These are phyloP conservation scores for Solanum rostratum DNA, from an alignment of 257 asterid species.

Conservation along the genomic window DNA sequence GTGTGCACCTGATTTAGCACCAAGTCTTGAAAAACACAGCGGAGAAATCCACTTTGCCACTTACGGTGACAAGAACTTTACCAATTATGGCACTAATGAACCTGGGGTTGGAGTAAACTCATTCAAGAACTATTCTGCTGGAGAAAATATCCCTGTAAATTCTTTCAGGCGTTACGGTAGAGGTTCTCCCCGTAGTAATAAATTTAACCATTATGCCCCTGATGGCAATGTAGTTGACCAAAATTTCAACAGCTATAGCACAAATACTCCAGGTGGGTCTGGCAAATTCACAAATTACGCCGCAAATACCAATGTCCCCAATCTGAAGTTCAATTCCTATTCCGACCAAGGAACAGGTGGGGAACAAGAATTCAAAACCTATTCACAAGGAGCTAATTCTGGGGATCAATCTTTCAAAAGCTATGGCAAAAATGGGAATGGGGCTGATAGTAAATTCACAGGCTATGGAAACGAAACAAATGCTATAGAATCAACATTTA, in stretches of 20 bases:
- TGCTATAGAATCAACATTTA: constrained; percentile 45
- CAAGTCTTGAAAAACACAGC: constrained; percentile 8
- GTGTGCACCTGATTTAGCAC: constrained; percentile 6
- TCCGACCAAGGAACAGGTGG: constrained; percentile 51
- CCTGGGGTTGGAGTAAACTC: constrained; percentile 38
- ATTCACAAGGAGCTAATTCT: constrained; percentile 29
- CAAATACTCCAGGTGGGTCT: constrained; percentile 44
- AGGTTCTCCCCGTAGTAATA: constrained; percentile 39
- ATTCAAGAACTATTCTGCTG: constrained; percentile 44
- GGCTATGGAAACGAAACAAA: constrained; percentile 51
- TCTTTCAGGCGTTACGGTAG: constrained; percentile 78
- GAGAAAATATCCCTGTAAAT: constrained; percentile 5
- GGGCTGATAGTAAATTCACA: constrained; percentile 38
- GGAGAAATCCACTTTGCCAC: not conserved
- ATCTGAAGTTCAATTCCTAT: constrained; percentile 49
- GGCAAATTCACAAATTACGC: constrained; percentile 46
- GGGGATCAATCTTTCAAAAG: constrained; percentile 45
- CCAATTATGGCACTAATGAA: constrained; percentile 48
- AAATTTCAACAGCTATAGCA: constrained; percentile 59
- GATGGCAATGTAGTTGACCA: constrained; percentile 42
- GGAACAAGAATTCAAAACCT: constrained; percentile 30
- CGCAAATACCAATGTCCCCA: constrained; percentile 26
- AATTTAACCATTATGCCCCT: constrained; percentile 44
- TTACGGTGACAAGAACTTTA: constrained; percentile 29
- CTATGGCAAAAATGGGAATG: constrained; percentile 67